Percentiles rank a stretch among this genome's conserved stretches.
Conservation (phyloP, 1,139 yeast species). For the Diutina sp. region DNA sequence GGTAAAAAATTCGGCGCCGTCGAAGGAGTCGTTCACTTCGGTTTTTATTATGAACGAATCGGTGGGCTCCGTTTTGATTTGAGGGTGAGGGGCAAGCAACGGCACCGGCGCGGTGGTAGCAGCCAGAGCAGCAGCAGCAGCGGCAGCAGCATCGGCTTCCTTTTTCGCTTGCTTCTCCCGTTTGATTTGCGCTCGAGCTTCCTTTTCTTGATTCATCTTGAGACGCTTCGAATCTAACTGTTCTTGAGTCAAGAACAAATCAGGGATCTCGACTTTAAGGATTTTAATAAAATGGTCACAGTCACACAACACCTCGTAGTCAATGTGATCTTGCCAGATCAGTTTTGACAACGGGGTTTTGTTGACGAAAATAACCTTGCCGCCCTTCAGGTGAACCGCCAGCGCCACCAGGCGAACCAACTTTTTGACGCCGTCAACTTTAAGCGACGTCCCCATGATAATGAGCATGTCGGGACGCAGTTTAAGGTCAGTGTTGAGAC, state of each 20-base stretch:
- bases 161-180: conserved; percentile 5
- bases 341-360: conserved; percentile 33
- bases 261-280: conserved; percentile 40
- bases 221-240: conserved; percentile 33
- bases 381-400: conserved; percentile 47
- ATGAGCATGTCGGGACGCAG: conserved; percentile 51
- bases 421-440: conserved; percentile 60
- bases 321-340: conserved; percentile 45
- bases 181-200: conserved; percentile 3
- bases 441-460: conserved; percentile 67
- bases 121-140: not conserved
- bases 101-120: not conserved
- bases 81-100: not conserved
- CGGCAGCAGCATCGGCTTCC: conserved; percentile 4
- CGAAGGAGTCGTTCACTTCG: not conserved
- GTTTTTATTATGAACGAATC: not conserved
- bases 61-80: not conserved
- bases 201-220: conserved; percentile 10
- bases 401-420: conserved; percentile 48
- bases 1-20: not conserved
- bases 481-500: conserved; percentile 41
- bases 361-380: conserved; percentile 53
- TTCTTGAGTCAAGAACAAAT: conserved; percentile 43
- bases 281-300: conserved; percentile 69
- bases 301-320: conserved; percentile 65